These are phyloP conservation scores for Macrophomina tecta DNA, from an alignment of 2,329 filamentous ascomycete species.

Conservation along the genomic window DNA sequence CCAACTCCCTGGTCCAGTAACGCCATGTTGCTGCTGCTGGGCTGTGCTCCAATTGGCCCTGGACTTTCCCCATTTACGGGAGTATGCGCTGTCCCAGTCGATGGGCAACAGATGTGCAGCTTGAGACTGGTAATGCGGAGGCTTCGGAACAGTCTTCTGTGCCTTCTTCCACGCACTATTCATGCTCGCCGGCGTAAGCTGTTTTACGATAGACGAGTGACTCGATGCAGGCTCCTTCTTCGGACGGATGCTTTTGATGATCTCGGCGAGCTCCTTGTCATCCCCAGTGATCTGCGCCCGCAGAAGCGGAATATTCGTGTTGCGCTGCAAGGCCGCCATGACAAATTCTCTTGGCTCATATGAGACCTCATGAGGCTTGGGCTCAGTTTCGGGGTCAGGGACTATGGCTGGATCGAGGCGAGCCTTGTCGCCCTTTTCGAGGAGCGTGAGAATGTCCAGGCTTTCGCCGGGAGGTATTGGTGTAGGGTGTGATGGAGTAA, in stretches of 20 bases:
- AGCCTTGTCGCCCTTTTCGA: constrained; percentile 73
- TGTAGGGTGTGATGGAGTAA: constrained; percentile 83
- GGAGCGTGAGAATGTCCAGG: constrained; percentile 79
- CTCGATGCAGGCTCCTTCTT: not conserved
- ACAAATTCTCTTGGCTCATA: constrained; percentile 78
- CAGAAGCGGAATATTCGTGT: constrained; percentile 65
- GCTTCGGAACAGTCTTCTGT: not conserved
- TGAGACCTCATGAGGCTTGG: constrained; percentile 64
- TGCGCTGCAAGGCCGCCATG: constrained; percentile 60
- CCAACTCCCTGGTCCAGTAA: not conserved
- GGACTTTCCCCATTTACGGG: not conserved
- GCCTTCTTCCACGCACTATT: not conserved
- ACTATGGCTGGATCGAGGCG: constrained; percentile 69
- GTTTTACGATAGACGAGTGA: not conserved
- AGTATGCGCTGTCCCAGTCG: not conserved
- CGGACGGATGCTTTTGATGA: constrained; percentile 59
- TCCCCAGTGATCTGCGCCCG: constrained; percentile 81
- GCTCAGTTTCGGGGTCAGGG: constrained; percentile 58
- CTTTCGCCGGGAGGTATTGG: constrained; percentile 85
- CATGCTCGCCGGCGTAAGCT: not conserved
- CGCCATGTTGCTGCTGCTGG: not conserved
- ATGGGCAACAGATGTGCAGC: not conserved
- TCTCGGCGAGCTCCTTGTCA: constrained; percentile 74
- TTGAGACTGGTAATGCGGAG: constrained; percentile 18
- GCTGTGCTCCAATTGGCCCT: not conserved